Evolutionary conservation across 2,329 filamentous ascomycete genomes (phyloP), one percentile per base, ranked within the genome.

Genomic region (Daldinia sp.): DNA sequence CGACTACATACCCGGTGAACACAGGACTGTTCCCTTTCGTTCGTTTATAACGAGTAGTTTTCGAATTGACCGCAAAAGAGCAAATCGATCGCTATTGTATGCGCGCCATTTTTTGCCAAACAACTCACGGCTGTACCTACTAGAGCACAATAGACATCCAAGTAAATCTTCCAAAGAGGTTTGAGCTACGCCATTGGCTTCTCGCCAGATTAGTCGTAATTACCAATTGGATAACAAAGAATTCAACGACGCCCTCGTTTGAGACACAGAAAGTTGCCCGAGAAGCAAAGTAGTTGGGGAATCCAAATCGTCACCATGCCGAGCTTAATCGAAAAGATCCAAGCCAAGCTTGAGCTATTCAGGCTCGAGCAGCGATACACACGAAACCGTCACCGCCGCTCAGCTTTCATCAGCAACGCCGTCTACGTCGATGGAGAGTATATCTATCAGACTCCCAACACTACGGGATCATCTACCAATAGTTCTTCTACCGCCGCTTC

Each of bases 351-450:
- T 76, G 94, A 98, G 85, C 89, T 98, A 77, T 96, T 97, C 86
- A 93, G 94, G 56, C 90, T 98, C 74, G 95, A 98, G 84, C 92
- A 98, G 84, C 92, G 93, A 76, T 98, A 98, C 85, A 97, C 94
- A 58, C 92, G 92, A 77, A 92, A 93, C 79, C 93, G 95, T 76
- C 82, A 89, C 75, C 93, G 95, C 75, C 93, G 95, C 79, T 94
- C 90, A 61, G 96, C 93, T 68, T 97, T 97, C 80, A 90, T 92
- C 78, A 94, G 92, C 78, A 94, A 93, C 76, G 95, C 94, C 33
- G 88, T 93, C 79, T 98, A 98, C 81, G 92, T 98, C 72, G 93
- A 98, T 79, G 96, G 94, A 81, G 95, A 98, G 84, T 98, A 98
- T 83, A 86, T 97, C 80, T 97, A 94, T 86, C 86, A 89, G 77